Evolutionary conservation across 768 basidiomycete genomes (phyloP), one percentile per base, ranked within the genome.

Genomic region (Serendipita indica): DNA sequence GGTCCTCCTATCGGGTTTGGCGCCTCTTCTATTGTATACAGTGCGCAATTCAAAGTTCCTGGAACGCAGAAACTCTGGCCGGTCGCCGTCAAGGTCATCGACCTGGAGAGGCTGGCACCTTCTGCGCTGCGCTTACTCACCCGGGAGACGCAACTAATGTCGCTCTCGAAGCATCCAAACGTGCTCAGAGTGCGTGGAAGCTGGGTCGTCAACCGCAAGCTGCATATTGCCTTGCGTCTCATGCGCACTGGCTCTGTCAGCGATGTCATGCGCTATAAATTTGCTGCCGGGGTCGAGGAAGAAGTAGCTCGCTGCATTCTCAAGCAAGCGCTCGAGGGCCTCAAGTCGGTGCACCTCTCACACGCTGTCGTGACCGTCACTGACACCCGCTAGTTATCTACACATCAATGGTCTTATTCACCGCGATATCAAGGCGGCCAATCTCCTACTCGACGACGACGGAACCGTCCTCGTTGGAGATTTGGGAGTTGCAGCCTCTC

Each of bases 391-490:
- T 63, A 89, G 86, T 63, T 90, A 91, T 63, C 77, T 91, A n/a
- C 89, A 93, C 65, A 75, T 79, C 58, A 93, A 91, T 62, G 88
- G 86, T 0, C 86, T 89, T 67, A 86, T 90, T n/a, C 89, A 97
- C 67, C 81, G 93, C 27, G 93, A 97, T 66, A 70, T 97, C 65
- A 97, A 97, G 71, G 89, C 90, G 2, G 93, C 89, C 12, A 97
- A 97, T 67, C 75, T 97, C 7, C 82, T 97, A 52, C 80, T 94
- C 57, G 90, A 93, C 64, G 85, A 92, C 61, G 84, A 89, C 62
- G 88, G 89, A 56, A 91, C 87, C 0, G 89, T 96, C 32, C 78
- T 97, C 2, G 72, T 96, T 12, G 92, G 90, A 33, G 93, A 97
- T 70, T 78, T 97, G 33, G 93, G 93, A 3, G 92, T 94, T 25